These are phyloP conservation scores for Tolypocladium inflatum DNA, from an alignment of 2,329 filamentous ascomycete genomes.

Conservation along the genomic window DNA sequence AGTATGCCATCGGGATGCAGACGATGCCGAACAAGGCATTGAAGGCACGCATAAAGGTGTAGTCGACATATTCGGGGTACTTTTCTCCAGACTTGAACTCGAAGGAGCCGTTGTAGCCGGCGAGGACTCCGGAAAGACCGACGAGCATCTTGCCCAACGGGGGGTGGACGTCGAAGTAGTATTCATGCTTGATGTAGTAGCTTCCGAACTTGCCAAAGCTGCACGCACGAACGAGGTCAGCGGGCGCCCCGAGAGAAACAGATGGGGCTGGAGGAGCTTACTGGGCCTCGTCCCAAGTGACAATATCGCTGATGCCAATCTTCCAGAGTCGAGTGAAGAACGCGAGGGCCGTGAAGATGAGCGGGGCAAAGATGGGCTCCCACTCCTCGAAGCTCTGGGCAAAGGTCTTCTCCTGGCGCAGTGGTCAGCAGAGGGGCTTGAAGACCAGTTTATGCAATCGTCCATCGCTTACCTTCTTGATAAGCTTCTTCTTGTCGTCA, in stretches of 20 bases:
- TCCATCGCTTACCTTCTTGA: constrained; percentile 37
- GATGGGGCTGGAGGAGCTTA: constrained; percentile 24
- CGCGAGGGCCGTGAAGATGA: constrained; percentile 52
- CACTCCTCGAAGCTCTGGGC: constrained; percentile 54
- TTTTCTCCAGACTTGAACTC: constrained; percentile 98
- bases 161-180: constrained; percentile 90
- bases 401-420: constrained; percentile 42
- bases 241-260: neutral
- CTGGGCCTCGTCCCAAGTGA: constrained; percentile 61
- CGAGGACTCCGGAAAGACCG: constrained; percentile 88
- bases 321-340: constrained; percentile 61
- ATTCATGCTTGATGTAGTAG: constrained; percentile 97
- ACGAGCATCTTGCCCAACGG: constrained; percentile 98
- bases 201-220: constrained; percentile 97
- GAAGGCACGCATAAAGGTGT: constrained; percentile 97
- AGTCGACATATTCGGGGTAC: constrained; percentile 89
- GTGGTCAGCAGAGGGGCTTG: constrained; percentile 7
- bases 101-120: constrained; percentile 97
- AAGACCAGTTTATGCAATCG: neutral
- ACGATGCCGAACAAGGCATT: constrained; percentile 90
- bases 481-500: constrained; percentile 51
- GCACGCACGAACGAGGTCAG: constrained; percentile 7
- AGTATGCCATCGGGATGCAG: constrained; percentile 91
- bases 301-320: constrained; percentile 58
- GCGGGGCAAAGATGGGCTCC: constrained; percentile 51